phyloP scores from a whole-genome alignment of 768 basidiomycete genomes.

The Paxillus rubicundulus region DNA sequence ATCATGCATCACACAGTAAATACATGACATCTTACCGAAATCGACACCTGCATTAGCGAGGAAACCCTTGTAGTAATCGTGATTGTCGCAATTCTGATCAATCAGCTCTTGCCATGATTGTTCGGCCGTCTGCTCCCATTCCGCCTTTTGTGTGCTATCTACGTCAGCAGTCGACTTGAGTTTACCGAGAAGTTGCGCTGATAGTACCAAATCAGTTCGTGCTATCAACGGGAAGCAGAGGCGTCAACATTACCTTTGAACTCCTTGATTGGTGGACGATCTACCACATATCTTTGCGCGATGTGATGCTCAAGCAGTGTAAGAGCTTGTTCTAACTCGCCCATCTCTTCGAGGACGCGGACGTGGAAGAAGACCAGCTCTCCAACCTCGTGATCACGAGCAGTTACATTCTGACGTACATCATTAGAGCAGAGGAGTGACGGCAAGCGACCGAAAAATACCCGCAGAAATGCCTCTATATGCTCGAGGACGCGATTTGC shows the following conservation, averaged over 20 bases:
- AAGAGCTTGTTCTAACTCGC: conserved; percentile 59
- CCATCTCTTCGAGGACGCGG: conserved; percentile 68
- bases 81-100: conserved; percentile 80
- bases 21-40: conserved; percentile 47
- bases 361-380: conserved; percentile 81
- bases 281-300: conserved; percentile 66
- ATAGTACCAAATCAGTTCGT: conserved; percentile 8
- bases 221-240: neutral
- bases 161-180: conserved; percentile 27
- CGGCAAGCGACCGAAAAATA: conserved; percentile 20
- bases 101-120: conserved; percentile 79
- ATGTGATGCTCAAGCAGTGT: conserved; percentile 54
- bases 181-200: conserved; percentile 78
- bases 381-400: conserved; percentile 79
- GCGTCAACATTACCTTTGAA: conserved; percentile 49
- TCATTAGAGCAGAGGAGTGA: conserved; percentile 6
- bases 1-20: neutral
- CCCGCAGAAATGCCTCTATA: conserved; percentile 72
- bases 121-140: conserved; percentile 65
- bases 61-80: conserved; percentile 76
- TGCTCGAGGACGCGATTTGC: conserved; percentile 72
- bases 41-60: conserved; percentile 63
- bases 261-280: conserved; percentile 67
- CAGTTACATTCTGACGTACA: conserved; percentile 59
- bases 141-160: conserved; percentile 17